A percentile compares a stretch with the other conserved stretches of the same genome.
Conservation (phyloP, 768 basidiomycete genomes). For the Lactarius deliciosus region DNA sequence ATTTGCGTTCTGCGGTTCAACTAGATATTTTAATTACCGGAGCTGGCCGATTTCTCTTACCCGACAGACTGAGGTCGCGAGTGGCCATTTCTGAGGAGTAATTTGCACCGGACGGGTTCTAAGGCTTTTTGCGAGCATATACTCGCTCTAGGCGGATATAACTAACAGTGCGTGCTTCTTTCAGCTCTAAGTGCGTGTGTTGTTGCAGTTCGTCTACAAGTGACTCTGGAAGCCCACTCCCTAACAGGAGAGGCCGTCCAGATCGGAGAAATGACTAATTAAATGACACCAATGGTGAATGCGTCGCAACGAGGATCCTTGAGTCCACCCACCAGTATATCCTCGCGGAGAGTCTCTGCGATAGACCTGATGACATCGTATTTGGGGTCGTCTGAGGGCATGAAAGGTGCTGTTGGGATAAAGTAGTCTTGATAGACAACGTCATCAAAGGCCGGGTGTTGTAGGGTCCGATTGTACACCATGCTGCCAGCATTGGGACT, state of each 20-base stretch:
- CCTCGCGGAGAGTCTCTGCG: constrained; percentile 49
- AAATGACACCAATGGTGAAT: neutral
- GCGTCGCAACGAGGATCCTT: neutral
- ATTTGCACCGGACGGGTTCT: no score
- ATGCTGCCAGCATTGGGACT: constrained; percentile 60
- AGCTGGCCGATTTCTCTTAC: no score
- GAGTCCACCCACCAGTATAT: constrained; percentile 46
- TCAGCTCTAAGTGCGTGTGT: constrained; percentile 53
- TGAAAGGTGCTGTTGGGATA: constrained; percentile 59
- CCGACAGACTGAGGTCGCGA: no score
- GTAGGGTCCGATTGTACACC: constrained; percentile 52
- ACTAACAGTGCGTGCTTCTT: constrained; percentile 44
- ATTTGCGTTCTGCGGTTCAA: no score
- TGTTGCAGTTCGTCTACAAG: constrained; percentile 54
- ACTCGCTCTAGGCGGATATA: constrained; percentile 61
- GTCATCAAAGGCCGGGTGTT: constrained; percentile 58
- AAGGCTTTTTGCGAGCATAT: constrained; percentile 51
- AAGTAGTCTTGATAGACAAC: constrained; percentile 59
- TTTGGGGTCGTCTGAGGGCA: constrained; percentile 36
- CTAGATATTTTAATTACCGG: no score
- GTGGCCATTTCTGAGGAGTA: no score
- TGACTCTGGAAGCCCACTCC: constrained; percentile 54
- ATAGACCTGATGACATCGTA: constrained; percentile 17
- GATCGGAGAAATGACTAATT: constrained; percentile 64
- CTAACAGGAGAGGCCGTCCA: constrained; percentile 65